A percentile compares a stretch with the other conserved stretches of the same genome.
Conservation (phyloP, 2,329 filamentous ascomycete species). For the Phoma sp. region DNA sequence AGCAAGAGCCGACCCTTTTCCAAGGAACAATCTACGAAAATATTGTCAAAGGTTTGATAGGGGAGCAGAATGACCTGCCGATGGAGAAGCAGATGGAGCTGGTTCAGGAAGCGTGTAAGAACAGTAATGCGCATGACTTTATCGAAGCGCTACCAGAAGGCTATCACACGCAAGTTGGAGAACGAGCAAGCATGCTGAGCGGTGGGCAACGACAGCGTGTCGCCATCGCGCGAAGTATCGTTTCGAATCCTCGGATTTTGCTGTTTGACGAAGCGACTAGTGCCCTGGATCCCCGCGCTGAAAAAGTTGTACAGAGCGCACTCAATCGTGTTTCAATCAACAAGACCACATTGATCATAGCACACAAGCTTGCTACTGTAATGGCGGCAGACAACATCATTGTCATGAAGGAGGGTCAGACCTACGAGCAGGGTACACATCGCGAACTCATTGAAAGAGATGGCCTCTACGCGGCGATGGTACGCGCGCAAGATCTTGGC, state of each 20-base stretch:
- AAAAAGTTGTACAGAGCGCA: constrained; percentile 42
- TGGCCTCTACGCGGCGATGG: constrained; percentile 30
- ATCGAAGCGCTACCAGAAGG: constrained; percentile 70
- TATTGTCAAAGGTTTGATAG: constrained; percentile 79
- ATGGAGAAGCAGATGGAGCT: constrained; percentile 5
- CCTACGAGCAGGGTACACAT: constrained; percentile 49
- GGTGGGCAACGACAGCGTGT: constrained; percentile 94
- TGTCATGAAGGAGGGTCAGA: constrained; percentile 49
- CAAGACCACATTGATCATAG: constrained; percentile 53
- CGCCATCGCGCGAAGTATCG: constrained; percentile 49
- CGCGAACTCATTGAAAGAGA: constrained; percentile 18
- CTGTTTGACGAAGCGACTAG: constrained; percentile 20
- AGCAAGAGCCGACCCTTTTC: constrained; percentile 90
- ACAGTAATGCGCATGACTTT: constrained; percentile 93
- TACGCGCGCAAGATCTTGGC: constrained; percentile 37
- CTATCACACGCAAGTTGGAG: constrained; percentile 90
- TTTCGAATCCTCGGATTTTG: constrained; percentile 15
- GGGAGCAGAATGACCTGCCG: constrained; percentile 61
- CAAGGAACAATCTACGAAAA: constrained; percentile 87
- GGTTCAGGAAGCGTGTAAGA: constrained; percentile 9
- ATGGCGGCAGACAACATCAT: constrained; percentile 50
- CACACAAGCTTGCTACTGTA: constrained; percentile 52
- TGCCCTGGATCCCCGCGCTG: constrained; percentile 7
- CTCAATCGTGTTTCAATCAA: constrained; percentile 4
- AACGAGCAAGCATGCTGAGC: constrained; percentile 58